phyloP scores from a whole-genome alignment of 78 protist genomes.

The Guillardia theta region DNA sequence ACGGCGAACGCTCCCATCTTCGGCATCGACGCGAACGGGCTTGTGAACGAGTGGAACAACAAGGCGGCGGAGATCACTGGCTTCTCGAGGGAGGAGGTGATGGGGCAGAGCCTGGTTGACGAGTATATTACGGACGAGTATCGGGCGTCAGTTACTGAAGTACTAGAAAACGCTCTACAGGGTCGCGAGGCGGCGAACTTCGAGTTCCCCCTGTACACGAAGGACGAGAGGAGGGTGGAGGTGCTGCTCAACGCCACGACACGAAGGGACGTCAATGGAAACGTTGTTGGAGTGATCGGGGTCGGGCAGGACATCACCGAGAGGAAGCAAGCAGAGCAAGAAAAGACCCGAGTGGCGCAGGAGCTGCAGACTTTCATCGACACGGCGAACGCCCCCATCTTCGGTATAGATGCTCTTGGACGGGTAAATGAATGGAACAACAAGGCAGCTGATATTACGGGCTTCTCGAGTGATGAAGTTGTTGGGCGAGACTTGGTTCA shows the following conservation, averaged over 20 bases:
- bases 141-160: background rate
- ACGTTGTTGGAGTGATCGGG: background rate
- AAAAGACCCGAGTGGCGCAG: background rate
- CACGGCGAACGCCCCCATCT: conserved; percentile 12
- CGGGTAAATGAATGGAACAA: background rate
- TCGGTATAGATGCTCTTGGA: background rate
- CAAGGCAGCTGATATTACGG: background rate
- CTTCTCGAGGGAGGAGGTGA: conserved; percentile 14
- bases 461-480: background rate
- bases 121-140: background rate
- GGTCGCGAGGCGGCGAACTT: background rate
- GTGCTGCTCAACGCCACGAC: background rate
- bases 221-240: background rate
- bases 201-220: conserved; percentile 3
- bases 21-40: conserved; percentile 27
- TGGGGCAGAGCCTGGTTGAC: background rate
- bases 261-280: background rate
- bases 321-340: background rate
- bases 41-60: conserved; percentile 25
- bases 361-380: conserved; percentile 31
- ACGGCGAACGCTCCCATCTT: conserved; percentile 38
- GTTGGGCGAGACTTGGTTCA: background rate
- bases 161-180: background rate
- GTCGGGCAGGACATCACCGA: background rate
- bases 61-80: conserved; percentile 12